Percentiles rank a stretch among this genome's conserved stretches.
Conservation (phyloP, 1,284 basidiomycete species). For the Malassezia caprae region DNA sequence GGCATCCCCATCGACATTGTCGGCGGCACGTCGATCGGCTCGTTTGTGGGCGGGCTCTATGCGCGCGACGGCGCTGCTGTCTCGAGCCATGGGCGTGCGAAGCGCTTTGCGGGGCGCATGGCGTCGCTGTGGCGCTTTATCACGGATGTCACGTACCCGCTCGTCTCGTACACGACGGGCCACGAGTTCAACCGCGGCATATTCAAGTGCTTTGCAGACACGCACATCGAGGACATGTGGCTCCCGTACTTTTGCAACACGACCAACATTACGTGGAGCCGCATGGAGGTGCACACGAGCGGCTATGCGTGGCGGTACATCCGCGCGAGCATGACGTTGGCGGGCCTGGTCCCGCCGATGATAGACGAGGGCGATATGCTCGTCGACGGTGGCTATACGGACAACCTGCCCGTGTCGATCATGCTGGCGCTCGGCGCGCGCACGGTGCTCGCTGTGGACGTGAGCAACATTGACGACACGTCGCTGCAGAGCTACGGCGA, state of each 20-base stretch:
- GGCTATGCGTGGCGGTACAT: conserved; percentile 60
- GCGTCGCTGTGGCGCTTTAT: conserved; percentile 86
- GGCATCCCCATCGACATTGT: conserved; percentile 83
- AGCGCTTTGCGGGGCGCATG: conserved; percentile 82
- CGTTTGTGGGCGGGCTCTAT: conserved; percentile 86
- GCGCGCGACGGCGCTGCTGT: conserved; percentile 85
- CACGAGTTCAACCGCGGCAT: conserved; percentile 44
- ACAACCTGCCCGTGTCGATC: conserved; percentile 60
- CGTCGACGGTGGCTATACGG: conserved; percentile 37
- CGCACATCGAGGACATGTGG: conserved; percentile 90
- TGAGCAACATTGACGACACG: conserved; percentile 90
- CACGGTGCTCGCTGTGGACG: conserved; percentile 88
- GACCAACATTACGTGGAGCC: conserved; percentile 92
- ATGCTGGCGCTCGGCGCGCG: conserved; percentile 87
- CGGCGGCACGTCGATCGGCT: conserved; percentile 74
- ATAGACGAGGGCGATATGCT: conserved; percentile 77
- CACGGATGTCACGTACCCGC: conserved; percentile 90
- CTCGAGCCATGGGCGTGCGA: conserved; percentile 73
- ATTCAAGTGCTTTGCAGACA: conserved; percentile 26
- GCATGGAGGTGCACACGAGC: conserved; percentile 93
- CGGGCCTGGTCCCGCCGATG: conserved; percentile 83
- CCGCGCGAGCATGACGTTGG: conserved; percentile 95
- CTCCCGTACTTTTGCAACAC: conserved; percentile 96
- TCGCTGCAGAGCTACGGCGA: conserved; percentile 89
- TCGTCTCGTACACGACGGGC: conserved; percentile 94